A percentile compares a stretch with the other conserved stretches of the same genome.
These are phyloP conservation scores for Fusarium musae DNA, from an alignment of 2,329 filamentous ascomycete genomes.

Conservation along the genomic window DNA sequence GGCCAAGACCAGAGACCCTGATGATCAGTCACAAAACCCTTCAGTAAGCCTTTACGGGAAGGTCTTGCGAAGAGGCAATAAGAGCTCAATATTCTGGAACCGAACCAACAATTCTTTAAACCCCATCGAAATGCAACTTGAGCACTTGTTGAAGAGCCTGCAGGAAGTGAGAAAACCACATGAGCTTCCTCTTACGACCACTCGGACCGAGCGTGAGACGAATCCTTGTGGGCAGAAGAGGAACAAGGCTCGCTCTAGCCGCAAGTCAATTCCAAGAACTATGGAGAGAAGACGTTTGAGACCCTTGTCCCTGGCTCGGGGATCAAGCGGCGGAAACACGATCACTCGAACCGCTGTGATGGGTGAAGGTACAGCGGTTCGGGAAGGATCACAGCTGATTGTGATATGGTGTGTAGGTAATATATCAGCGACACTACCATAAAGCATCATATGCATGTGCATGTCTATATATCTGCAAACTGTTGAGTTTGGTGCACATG, in stretches of 20 bases:
- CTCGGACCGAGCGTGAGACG: conserved; percentile 10
- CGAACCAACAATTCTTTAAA: conserved; percentile 2
- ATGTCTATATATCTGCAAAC: neutral
- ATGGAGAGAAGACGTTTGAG: neutral
- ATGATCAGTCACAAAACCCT: conserved; percentile 8
- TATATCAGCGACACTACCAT: conserved; percentile 19
- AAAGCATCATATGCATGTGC: neutral
- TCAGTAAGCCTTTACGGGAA: conserved; percentile 13
- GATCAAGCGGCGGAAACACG: neutral
- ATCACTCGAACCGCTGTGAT: conserved; percentile 21
- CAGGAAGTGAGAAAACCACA: conserved; percentile 9
- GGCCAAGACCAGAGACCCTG: neutral
- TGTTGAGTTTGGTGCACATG: neutral
- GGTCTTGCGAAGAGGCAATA: conserved; percentile 17
- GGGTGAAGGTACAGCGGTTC: neutral
- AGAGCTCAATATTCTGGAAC: conserved; percentile 26
- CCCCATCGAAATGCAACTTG: neutral
- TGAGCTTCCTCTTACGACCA: conserved; percentile 39
- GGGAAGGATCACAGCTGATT: conserved; percentile 20
- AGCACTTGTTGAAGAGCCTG: conserved; percentile 1
- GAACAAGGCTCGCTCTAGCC: conserved; percentile 6
- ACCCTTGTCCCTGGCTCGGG: conserved; percentile 15
- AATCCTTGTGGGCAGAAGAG: conserved; percentile 14
- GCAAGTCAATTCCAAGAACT: conserved; percentile 6
- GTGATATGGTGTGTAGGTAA: neutral